Conservation (phyloP, 2,329 filamentous ascomycete species). For the Fusarium odoratissimum region DNA sequence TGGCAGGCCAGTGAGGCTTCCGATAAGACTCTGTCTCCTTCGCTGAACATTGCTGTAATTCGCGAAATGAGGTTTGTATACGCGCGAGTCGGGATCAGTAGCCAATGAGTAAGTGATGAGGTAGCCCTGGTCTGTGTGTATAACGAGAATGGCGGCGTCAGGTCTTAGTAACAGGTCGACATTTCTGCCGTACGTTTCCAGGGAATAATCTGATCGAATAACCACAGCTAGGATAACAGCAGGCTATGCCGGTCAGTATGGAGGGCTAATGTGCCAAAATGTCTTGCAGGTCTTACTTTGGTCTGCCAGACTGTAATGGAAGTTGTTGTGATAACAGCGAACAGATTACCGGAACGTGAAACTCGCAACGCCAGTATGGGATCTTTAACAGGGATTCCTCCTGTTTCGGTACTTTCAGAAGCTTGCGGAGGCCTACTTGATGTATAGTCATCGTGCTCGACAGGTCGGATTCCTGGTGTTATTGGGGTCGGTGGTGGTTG, state of each 20-base stretch:
- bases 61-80: slow-evolving; percentile 86
- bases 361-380: slow-evolving; percentile 80
- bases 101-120: slow-evolving; percentile 95
- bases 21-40: slow-evolving; percentile 70
- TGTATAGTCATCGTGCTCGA: slow-evolving; percentile 64
- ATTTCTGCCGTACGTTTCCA: slow-evolving; percentile 87
- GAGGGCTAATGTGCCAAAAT: neutral
- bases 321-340: slow-evolving; percentile 86
- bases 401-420: slow-evolving; percentile 44
- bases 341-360: slow-evolving; percentile 82
- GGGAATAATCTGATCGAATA: slow-evolving; percentile 81
- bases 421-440: slow-evolving; percentile 39
- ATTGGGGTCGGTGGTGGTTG: slow-evolving; percentile 59
- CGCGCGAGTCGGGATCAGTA: slow-evolving; percentile 81
- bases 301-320: slow-evolving; percentile 97
- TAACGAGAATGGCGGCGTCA: slow-evolving; percentile 90
- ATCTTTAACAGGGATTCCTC: slow-evolving; percentile 64
- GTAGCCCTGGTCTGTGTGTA: slow-evolving; percentile 87
- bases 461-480: slow-evolving; percentile 68
- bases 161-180: slow-evolving; percentile 86
- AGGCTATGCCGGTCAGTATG: slow-evolving; percentile 66
- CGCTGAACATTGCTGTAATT: slow-evolving; percentile 73
- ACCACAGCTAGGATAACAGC: slow-evolving; percentile 89
- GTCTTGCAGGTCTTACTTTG: slow-evolving; percentile 69
- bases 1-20: slow-evolving; percentile 63